Evolutionary conservation across 163 green algal genomes (phyloP), one percentile per base, ranked within the genome.

Genomic region (Prototheca stagnorum): DNA sequence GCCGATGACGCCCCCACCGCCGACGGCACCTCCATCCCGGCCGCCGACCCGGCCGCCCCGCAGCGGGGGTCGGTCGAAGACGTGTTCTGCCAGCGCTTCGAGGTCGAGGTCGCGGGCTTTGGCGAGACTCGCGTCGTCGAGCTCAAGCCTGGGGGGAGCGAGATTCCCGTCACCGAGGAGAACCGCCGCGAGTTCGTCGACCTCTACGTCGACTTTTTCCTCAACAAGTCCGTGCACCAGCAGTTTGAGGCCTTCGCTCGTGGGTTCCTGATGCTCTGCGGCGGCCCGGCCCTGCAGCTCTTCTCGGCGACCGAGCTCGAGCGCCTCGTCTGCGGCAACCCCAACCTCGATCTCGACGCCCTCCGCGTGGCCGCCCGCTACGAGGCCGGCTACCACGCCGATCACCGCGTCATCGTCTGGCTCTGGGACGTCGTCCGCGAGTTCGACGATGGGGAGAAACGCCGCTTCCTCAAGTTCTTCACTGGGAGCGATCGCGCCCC

Each of bases 391-490:
- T 93, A 84, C 70, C 44, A 51, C 22, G 44, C 62, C 49, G 52
- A 70, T 11, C 55, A 63, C 39, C 44, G 54, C 39, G 70, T 77
- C n/a, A 73, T 92, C 19, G 49, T 65, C 44, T 95, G 84, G 85
- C 67, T 95, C 46, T 95, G 85, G 85, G 64, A 87, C 34, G 65
- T 87, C 16, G 74, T 84, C 19, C 21, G 27, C 16, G 73, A 81
- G 39, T 66, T 93, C 9, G 65, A 51, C 4, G 27, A 66, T 5
- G 72, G 90, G 42, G 79, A 92, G 69, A 79, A 82, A 58, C 81
- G 81, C 51, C 65, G 73, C 28, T 93, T 94, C 59, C 73, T 95
- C 35, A 93, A 93, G 64, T 95, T 95, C 62, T 92, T 94, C 71
- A 93, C 84, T 20, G 85, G 85, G 44, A 77, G 52, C 22, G 78